Evolutionary conservation across 345 rosid species (phyloP), one percentile per base, ranked within the genome.

Genomic region (Bruguiera parviflora): DNA sequence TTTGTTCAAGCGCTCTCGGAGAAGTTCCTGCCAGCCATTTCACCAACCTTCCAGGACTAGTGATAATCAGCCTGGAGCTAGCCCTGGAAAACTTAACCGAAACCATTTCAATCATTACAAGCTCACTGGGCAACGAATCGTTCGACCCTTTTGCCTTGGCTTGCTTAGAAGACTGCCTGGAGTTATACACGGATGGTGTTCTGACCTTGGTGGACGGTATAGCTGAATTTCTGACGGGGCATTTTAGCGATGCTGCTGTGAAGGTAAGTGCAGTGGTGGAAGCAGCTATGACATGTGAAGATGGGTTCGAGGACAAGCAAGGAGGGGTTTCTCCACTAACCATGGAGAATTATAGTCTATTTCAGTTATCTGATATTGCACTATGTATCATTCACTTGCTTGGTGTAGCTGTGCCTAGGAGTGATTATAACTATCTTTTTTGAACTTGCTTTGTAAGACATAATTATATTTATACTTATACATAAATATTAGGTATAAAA

Each of bases 261-360:
- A 70, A 81, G 88, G 63, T 88, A 55, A 82, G 71, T 57, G 83
- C 84, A 2, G 89, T 83, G 28, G 82, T 85, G 87, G 83, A 84
- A 61, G 79, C 80, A 0, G 71, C 88, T 6, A 63, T 57, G 8
- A 81, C 83, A 0, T 88, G 93, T 49, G 91, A 90, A 75, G 81
- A 79, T 39, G 86, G 90, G 61, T 86, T 88, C 37, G 8, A 13
- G 19, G 78, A 83, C 47, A 83, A 64, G 73, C 79, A 69, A 74
- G 83, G 79, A 61, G 73, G 67, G 22, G 75, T 33, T 55, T 86
- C 82, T 69, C 91, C 88, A 2, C 55, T 86, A 72, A 68, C 78
- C 20, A 33, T 5, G 33, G 85, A 85, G 72, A 90, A 83, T 72
- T 68, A 79, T 51, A 76, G 65, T 61, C 64, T 85, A 72, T 81